Base-by-base conservation (phyloP, 2,329 filamentous ascomycete species). In the Purpureocillium lavendulum region DNA sequence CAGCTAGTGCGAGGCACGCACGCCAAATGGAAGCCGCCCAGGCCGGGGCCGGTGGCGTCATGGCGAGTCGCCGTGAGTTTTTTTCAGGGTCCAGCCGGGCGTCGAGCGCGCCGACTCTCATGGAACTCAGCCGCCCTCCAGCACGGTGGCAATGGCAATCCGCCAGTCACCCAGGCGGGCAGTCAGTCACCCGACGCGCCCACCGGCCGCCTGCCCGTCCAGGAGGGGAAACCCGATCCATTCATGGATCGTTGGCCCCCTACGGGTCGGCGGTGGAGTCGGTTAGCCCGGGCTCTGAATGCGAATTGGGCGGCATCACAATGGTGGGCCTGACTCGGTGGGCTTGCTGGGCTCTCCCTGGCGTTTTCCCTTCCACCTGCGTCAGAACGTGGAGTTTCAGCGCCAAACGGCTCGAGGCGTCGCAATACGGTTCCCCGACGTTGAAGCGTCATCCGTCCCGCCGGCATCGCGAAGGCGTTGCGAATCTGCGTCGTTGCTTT, bases 1-100 rank as follows among this genome's bases (percentile, higher is more conserved):
- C 11, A 29, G 29, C 17, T 43, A 45, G 42, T 18, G 36, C 35
- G 37, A 43, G 42, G 42, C 39, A 40, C 34, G 34, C 30, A n/a
- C n/a, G 15, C 26, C n/a, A n/a, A n/a, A n/a, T n/a, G n/a, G 6
- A 26, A 26, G 18, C 14, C 33, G 7, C 10, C 11, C n/a, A 17
- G 10, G 16, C 1, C 9, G 15, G 16, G n/a, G 4, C 11, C 18
- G 35, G 35, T 14, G 26, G 15, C 35, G 35, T 16, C 15, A n/a
- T 10, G 15, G 15, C 18, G 24, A 14, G 28, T 17, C 15, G 26
- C 26, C 12, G 26, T 9, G 21, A 26, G 21, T 26, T 26, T 26
- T 26, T 26, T 26, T 18, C 35, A 18, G 14, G 26, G n/a, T 30
- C 26, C 15, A n/a, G 26, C 26, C 14, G 7, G 11, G 26, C 35